Evolutionary conservation across 495 filamentous ascomycete species (phyloP).

Genomic region (Zalerion maritima): DNA sequence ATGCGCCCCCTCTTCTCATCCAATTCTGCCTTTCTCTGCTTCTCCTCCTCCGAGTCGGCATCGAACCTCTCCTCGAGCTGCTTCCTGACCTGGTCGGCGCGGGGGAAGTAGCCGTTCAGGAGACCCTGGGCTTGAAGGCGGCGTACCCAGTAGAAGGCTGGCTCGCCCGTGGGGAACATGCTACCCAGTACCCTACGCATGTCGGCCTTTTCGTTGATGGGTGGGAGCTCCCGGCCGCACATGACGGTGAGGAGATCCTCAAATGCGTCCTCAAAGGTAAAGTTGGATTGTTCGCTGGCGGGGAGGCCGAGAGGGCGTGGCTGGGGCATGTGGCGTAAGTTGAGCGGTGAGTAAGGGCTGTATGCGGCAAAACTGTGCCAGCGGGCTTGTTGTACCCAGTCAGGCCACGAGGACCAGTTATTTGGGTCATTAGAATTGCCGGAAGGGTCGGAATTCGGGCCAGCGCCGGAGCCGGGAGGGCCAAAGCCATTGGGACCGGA

Average conservation of each 20-base stretch:
- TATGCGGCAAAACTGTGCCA: conserved; percentile 10
- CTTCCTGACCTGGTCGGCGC: conserved; percentile 2
- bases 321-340: conserved; percentile 13
- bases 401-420: too few species aligned
- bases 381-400: too few species aligned
- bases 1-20: too few species aligned
- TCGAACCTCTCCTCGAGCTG: too few species aligned
- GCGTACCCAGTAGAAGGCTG: conserved; percentile 2
- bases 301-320: conserved; percentile 15
- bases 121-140: conserved; percentile 2
- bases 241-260: conserved; percentile 23
- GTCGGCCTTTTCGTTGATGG: conserved; percentile 2
- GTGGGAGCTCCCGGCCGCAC: conserved; percentile 12
- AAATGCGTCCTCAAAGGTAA: conserved; percentile 26
- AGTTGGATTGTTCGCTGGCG: conserved; percentile 5
- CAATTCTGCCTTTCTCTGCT: too few species aligned
- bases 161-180: conserved; percentile 6
- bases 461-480: too few species aligned
- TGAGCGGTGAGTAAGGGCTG: conserved; percentile 23
- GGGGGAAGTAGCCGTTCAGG: conserved; percentile 1
- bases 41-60: too few species aligned
- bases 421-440: too few species aligned
- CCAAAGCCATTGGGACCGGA: too few species aligned
- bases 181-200: conserved; percentile 1
- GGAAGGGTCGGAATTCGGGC: too few species aligned